These are phyloP conservation scores for Polygonum aviculare DNA, from an alignment of 148 eudicot genomes.

Conservation along the genomic window DNA sequence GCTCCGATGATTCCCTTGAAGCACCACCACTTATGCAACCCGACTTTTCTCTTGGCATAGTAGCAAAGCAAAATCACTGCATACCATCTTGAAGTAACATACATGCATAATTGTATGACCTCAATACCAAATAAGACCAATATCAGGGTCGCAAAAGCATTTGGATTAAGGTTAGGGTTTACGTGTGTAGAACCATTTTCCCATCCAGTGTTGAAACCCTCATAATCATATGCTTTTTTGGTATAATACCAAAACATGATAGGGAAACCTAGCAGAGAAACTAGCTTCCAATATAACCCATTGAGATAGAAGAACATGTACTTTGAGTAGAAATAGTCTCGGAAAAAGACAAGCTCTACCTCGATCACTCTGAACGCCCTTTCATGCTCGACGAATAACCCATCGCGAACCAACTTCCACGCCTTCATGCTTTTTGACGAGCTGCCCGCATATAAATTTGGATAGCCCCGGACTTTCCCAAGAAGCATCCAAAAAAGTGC, in stretches of 20 bases:
- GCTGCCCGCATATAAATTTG: not conserved
- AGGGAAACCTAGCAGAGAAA: not conserved
- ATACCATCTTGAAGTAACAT: not conserved
- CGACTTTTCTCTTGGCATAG: not conserved
- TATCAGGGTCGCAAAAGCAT: not conserved
- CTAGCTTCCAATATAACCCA: not conserved
- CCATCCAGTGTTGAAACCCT: not conserved
- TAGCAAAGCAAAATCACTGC: not conserved
- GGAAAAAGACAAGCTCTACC: not conserved
- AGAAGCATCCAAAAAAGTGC: not conserved
- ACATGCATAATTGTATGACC: not conserved
- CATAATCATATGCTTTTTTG: not conserved
- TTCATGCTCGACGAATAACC: not conserved
- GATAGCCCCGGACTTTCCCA: not conserved
- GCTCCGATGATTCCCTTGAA: not conserved
- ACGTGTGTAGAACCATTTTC: not conserved
- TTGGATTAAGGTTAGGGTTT: not conserved
- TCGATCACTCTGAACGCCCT: not conserved
- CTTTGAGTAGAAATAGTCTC: not conserved
- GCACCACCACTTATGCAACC: not conserved
- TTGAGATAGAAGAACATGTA: not conserved
- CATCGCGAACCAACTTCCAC: not conserved
- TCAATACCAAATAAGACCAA: not conserved
- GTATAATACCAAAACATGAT: not conserved
- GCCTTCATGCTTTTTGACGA: not conserved